Evolutionary conservation across 176 grass and related monocot species (phyloP).

Genomic region (Avena sativa): DNA sequence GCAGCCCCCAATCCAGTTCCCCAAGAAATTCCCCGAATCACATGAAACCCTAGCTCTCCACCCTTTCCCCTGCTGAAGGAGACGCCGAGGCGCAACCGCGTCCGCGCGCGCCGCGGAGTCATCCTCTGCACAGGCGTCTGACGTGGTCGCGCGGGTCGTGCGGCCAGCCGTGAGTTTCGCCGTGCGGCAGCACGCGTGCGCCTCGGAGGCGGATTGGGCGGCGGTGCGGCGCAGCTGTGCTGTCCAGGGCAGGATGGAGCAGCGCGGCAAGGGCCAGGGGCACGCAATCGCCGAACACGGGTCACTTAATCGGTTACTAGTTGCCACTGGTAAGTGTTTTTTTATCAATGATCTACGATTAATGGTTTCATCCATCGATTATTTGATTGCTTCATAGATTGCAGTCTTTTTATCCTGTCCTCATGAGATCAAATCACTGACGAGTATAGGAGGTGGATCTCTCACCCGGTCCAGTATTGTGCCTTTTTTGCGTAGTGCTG

Average conservation of each 20-base stretch:
- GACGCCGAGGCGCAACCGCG: background rate
- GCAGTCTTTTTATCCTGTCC: background rate
- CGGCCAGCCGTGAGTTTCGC: background rate
- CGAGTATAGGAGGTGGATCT: constrained; percentile 25
- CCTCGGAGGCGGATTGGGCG: background rate
- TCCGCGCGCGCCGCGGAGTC: background rate
- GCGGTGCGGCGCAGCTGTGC: constrained; percentile 10
- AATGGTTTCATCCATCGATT: background rate
- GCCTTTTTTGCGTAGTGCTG: background rate
- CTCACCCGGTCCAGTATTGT: background rate
- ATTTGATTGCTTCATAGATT: background rate
- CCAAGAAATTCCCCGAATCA: background rate
- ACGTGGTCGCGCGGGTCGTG: background rate
- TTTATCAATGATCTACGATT: background rate
- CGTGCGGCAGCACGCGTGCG: background rate
- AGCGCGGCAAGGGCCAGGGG: constrained; percentile 7
- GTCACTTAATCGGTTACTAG: background rate
- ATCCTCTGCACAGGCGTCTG: background rate
- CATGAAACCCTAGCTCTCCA: constrained; percentile 7
- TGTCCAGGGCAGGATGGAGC: constrained; percentile 4
- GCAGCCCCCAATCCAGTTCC: background rate
- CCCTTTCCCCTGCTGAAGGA: background rate
- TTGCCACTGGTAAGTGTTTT: background rate
- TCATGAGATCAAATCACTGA: background rate
- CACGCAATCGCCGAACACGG: background rate